A percentile compares a stretch with the other conserved stretches of the same genome.
These are phyloP conservation scores for Actinomucor elegans DNA, from an alignment of 371 early-diverging fungal species.

Conservation along the genomic window DNA sequence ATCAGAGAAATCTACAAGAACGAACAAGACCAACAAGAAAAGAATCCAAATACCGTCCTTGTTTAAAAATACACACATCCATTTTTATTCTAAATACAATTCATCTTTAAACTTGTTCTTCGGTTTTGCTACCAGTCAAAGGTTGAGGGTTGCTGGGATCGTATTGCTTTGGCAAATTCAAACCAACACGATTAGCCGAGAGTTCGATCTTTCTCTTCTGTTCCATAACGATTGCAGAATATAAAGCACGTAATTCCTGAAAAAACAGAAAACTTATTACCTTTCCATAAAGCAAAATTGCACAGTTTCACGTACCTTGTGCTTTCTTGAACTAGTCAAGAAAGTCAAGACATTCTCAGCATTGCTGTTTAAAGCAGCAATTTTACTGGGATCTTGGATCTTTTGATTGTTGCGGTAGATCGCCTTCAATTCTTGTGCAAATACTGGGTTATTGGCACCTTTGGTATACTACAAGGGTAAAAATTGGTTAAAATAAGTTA, in stretches of 20 bases:
- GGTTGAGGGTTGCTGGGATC: conserved; percentile 29
- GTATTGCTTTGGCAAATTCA: conserved; percentile 42
- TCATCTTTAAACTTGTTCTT: background rate
- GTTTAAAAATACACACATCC: background rate
- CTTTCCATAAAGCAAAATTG: background rate
- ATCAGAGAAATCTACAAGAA: conserved; percentile 50
- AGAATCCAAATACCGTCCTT: background rate
- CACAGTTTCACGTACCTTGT: conserved; percentile 30
- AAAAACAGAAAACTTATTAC: background rate
- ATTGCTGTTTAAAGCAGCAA: conserved; percentile 32
- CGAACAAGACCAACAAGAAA: background rate
- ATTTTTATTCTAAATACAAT: background rate
- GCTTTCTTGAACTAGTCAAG: conserved; percentile 41
- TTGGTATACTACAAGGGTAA: conserved; percentile 36
- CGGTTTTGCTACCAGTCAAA: conserved; percentile 2
- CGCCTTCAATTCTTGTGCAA: conserved; percentile 35
- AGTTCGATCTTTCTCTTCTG: conserved; percentile 50
- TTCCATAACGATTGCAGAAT: conserved; percentile 45
- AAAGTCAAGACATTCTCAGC: conserved; percentile 46
- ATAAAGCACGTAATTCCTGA: conserved; percentile 41
- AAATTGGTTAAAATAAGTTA: too few species aligned
- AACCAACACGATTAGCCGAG: conserved; percentile 49
- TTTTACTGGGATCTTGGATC: conserved; percentile 32
- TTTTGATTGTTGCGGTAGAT: conserved; percentile 35
- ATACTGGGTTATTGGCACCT: conserved; percentile 31